These are phyloP conservation scores for Coccinonectria pachysandricola DNA, from an alignment of 2,329 filamentous ascomycete species.

Conservation along the genomic window DNA sequence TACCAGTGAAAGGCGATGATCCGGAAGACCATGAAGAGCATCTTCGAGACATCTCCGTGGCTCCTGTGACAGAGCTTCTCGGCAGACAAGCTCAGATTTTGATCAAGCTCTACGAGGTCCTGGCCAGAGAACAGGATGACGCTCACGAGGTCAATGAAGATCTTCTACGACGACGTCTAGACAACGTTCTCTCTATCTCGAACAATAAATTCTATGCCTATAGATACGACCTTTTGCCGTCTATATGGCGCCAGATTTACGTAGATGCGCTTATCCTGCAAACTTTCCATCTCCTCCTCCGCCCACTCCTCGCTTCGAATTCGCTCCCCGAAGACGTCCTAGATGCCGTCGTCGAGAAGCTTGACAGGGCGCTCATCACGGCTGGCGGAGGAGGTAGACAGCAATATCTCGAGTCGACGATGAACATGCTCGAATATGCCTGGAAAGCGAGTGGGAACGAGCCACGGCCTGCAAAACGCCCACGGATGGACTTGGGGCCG, in stretches of 20 bases:
- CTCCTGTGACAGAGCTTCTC: constrained; percentile 18
- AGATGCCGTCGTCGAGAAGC: constrained; percentile 47
- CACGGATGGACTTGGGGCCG: constrained; percentile 2
- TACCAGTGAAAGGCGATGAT: background rate
- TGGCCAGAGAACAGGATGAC: too few species aligned
- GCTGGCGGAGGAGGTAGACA: constrained; percentile 49
- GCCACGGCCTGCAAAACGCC: constrained; percentile 15
- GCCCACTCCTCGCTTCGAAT: constrained; percentile 1
- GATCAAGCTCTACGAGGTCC: constrained; percentile 12
- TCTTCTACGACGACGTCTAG: constrained; percentile 33
- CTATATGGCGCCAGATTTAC: constrained; percentile 60
- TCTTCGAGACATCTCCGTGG: constrained; percentile 4
- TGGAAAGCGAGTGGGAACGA: constrained; percentile 9
- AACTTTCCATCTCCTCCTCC: constrained; percentile 32
- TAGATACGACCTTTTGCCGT: constrained; percentile 54
- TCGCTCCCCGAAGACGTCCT: constrained; percentile 24
- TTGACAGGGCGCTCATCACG: constrained; percentile 71
- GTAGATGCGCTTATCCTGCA: constrained; percentile 59
- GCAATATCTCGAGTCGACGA: constrained; percentile 40
- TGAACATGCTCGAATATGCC: constrained; percentile 31
- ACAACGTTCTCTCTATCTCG: constrained; percentile 48
- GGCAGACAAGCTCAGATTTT: constrained; percentile 19
- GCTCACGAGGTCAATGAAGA: constrained; percentile 4
- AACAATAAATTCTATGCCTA: constrained; percentile 61
- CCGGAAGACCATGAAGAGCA: background rate